Evolutionary conservation across 495 filamentous ascomycete genomes (phyloP).

Genomic region (Penicillium ochrochloron): DNA sequence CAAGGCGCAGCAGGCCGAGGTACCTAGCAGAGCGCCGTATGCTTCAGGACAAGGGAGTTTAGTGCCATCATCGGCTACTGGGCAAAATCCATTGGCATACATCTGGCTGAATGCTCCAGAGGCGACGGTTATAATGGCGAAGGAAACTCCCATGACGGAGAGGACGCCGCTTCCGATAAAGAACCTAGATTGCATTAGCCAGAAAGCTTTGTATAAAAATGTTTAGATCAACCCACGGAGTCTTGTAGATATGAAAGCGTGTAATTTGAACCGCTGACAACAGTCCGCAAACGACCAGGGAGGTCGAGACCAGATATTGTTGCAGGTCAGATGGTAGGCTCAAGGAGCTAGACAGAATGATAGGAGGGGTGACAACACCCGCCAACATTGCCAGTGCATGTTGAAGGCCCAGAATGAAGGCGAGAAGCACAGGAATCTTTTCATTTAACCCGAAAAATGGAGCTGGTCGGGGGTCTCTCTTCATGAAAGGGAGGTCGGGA

Average conservation of each 20-base stretch:
- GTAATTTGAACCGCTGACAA: background rate
- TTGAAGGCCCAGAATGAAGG: background rate
- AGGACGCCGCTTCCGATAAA: background rate
- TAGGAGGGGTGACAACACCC: background rate
- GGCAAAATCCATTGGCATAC: background rate
- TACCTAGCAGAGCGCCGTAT: background rate
- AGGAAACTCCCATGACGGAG: background rate
- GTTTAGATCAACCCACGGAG: background rate
- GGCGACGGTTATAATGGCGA: background rate
- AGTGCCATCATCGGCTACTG: background rate
- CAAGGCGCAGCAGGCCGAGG: background rate
- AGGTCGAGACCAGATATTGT: background rate
- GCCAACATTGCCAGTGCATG: background rate
- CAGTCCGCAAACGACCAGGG: background rate
- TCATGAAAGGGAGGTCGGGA: background rate
- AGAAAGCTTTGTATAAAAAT: background rate
- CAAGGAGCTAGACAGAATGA: background rate
- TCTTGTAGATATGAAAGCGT: background rate
- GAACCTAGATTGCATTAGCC: background rate
- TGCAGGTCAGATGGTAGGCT: background rate
- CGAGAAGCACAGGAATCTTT: background rate
- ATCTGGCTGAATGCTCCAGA: background rate
- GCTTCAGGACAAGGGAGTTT: background rate
- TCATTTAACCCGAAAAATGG: background rate
- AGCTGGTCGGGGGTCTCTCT: background rate